Base-by-base conservation (phyloP, 495 filamentous ascomycete species). In the Ascodesmis nigricans region DNA sequence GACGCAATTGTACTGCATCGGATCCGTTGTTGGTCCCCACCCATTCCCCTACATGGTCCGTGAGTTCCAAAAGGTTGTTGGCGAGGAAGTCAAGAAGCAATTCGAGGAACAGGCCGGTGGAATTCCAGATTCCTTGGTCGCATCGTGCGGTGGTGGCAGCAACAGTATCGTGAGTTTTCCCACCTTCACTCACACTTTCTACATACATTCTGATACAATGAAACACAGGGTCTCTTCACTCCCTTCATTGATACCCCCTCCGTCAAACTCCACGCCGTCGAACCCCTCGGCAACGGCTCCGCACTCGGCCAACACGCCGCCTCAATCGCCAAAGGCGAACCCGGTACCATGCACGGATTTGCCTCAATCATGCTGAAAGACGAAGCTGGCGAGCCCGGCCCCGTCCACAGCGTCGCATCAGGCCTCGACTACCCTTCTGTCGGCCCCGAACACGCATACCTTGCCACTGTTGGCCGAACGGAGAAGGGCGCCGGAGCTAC, bases 381-480 rank as follows among this genome's bases (percentile, higher is more conserved):
- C 23, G 5, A 31, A 41, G 28, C 6, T 13, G 7, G 6, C n/a
- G 16, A 31, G n/a, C 44, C 44, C 14, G 44, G 31, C 9, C 36
- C 44, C 6, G 44, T 46, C 11, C 41, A 46, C 42, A 45, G 42
- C 2, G 41, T 46, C n/a, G 44, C 44, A 15, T 45, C 41, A 13
- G 44, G 44, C 8, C 44, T 46, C 10, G 44, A 46, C 28, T 46
- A 46, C 21, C 44, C 44, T 6, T 45, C 42, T 26, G 44, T 46
- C 18, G 44, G 44, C 5, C 44, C 44, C 1, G 44, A 46, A 20
- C 44, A 46, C 25, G 44, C 44, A 4, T 45, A 45, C 28, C 36
- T 46, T 3, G 33, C 7, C 27, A 39, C 36, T 0, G 41, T 40
- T 10, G 44, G 44, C 1, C 41, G 44, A 20, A 46, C 44, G 5